phyloP scores from a whole-genome alignment of 768 basidiomycete species.

The Mycena olivaceomarginata region DNA sequence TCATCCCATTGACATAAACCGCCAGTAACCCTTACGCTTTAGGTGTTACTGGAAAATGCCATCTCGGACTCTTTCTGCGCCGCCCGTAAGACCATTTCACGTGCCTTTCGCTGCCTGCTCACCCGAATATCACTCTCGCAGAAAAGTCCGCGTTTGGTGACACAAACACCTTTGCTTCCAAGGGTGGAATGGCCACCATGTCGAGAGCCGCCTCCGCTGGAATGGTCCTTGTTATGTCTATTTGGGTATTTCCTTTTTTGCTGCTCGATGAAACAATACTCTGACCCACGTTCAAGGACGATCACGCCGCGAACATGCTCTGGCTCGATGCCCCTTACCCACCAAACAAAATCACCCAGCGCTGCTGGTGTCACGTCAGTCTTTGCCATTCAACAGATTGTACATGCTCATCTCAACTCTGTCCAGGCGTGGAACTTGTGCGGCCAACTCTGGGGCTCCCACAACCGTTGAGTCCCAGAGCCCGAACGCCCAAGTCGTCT shows the following conservation, averaged over 20 bases:
- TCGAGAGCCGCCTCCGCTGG: conserved; percentile 14
- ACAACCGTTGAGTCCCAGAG: background rate
- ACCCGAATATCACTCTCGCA: conserved; percentile 17
- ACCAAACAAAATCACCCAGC: no score
- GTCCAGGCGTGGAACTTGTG: conserved; percentile 9
- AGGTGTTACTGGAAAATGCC: conserved; percentile 53
- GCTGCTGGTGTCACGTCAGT: no score
- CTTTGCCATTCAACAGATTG: background rate
- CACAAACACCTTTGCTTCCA: conserved; percentile 31
- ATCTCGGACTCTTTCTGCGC: conserved; percentile 64
- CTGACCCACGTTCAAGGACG: background rate
- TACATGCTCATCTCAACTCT: background rate
- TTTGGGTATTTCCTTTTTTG: background rate
- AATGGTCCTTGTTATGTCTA: no score
- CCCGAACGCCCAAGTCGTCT: conserved; percentile 13
- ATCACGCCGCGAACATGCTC: conserved; percentile 8
- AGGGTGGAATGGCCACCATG: conserved; percentile 55
- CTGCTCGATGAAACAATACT: background rate
- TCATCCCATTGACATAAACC: background rate
- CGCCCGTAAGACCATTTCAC: conserved; percentile 51
- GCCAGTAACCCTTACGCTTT: background rate
- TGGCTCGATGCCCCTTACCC: background rate
- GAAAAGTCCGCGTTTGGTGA: conserved; percentile 33
- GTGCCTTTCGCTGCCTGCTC: background rate
- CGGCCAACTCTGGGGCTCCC: conserved; percentile 1